Evolutionary conservation across 768 basidiomycete genomes (phyloP).

Genomic region (Pulveroboletus sp.): DNA sequence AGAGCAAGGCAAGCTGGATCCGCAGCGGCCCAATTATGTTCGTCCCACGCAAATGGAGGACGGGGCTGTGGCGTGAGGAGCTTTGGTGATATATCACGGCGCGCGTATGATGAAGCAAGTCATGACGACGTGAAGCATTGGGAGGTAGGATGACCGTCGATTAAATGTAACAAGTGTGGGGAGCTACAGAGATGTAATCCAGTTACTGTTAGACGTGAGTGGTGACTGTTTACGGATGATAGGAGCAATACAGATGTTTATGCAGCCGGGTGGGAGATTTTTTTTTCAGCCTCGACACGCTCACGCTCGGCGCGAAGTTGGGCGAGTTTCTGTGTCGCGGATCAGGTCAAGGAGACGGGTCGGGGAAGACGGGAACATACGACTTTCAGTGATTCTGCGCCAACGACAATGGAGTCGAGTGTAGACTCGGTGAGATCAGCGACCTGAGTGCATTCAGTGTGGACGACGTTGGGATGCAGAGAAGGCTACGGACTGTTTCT

Average conservation of each 20-base stretch:
- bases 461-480: not conserved
- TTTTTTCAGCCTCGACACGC: constrained; percentile 46
- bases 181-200: constrained; percentile 27
- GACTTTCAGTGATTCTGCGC: constrained; percentile 54
- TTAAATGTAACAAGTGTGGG: not conserved
- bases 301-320: constrained; percentile 27
- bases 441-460: constrained; percentile 34
- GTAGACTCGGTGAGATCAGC: constrained; percentile 63
- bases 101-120: not conserved
- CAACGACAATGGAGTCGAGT: constrained; percentile 53
- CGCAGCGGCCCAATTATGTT: constrained; percentile 57
- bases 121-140: not conserved
- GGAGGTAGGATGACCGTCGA: not conserved
- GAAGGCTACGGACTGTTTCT: constrained; percentile 39
- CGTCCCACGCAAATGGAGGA: constrained; percentile 19
- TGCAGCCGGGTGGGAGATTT: constrained; percentile 21
- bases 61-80: constrained; percentile 14
- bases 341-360: not conserved
- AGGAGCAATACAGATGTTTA: constrained; percentile 18
- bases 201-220: constrained; percentile 17
- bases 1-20: constrained; percentile 62
- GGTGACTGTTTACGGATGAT: constrained; percentile 21
- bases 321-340: constrained; percentile 28
- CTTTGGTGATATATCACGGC: not conserved
- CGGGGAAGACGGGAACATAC: constrained; percentile 35